Base-by-base conservation (phyloP, 1,284 basidiomycete genomes). In the Irpex rosettiformis region DNA sequence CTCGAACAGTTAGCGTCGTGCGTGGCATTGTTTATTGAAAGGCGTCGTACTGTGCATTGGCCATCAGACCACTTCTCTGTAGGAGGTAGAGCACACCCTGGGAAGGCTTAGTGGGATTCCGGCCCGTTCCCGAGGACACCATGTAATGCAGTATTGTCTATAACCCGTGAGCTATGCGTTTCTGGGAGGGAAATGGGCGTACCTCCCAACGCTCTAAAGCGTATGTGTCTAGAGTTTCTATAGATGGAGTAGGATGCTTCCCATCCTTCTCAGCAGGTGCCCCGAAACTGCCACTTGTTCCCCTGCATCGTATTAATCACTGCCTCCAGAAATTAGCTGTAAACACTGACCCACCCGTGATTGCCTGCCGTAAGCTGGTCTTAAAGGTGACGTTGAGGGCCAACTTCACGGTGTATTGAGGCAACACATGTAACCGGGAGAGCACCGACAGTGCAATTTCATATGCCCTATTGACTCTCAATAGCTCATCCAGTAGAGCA, bases 91-190 rank as follows among this genome's bases (percentile, higher is more conserved):
- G 77, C 7, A 98, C 95, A 40, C 86, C 87, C 69, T 88, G 78
- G 40, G 94, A 86, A 52, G 93, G 91, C 64, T 82, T 83, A n/a
- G 84, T 75, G 58, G 81, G 82, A 64, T 79, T 74, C 69, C 86
- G 83, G 43, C 83, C 83, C 56, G 85, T 91, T 6, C 91, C 91
- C 27, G 94, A 96, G 2, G 95, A 96, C 1, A 99, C 97, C 96
- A 99, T 98, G 72, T 93, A 99, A 74, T 98, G 96, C 55, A 98
- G 80, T 66, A 99, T 97, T 0, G 93, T 94, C 93, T 94, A n/a
- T 49, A 52, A 51, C 43, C 22, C 21, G 58, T 58, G 33, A 57
- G 58, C 37, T 22, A 49, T 43, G 56, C 47, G 42, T 28, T 48
- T 55, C 52, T 45, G 13, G 21, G 60, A 63, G 55, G n/a, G 25